These are phyloP conservation scores for Lojkania enalia DNA, from an alignment of 2,329 filamentous ascomycete species.

Conservation along the genomic window DNA sequence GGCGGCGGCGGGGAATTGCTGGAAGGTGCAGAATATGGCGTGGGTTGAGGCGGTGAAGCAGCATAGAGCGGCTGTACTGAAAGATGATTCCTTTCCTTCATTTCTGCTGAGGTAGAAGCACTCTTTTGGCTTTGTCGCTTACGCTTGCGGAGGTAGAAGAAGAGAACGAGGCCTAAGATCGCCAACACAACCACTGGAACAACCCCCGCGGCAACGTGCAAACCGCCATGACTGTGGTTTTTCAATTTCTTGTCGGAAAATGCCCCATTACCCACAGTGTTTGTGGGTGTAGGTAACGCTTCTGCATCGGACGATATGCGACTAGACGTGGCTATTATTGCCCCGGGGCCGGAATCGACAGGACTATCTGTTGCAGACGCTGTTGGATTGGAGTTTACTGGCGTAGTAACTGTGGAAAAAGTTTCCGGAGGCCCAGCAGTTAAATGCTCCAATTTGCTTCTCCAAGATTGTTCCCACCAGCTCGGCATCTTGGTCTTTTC, in stretches of 20 bases:
- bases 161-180: slow-evolving; percentile 26
- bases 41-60: slow-evolving; percentile 12
- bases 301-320: not conserved
- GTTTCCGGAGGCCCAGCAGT: too few species aligned
- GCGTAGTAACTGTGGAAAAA: too few species aligned
- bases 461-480: too few species aligned
- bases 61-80: slow-evolving; percentile 4
- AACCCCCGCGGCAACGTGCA: slow-evolving; percentile 21
- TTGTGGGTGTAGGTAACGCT: not conserved
- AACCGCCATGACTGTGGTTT: not conserved
- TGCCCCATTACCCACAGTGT: not conserved
- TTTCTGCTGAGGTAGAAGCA: slow-evolving; percentile 21
- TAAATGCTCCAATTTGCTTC: too few species aligned
- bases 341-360: too few species aligned
- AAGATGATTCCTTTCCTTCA: slow-evolving; percentile 27
- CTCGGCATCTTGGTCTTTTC: too few species aligned
- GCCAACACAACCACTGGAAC: slow-evolving; percentile 29
- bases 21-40: slow-evolving; percentile 18
- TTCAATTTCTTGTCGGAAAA: not conserved
- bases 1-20: slow-evolving; percentile 21
- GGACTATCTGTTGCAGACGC: too few species aligned
- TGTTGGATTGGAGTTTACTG: too few species aligned
- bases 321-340: too few species aligned
- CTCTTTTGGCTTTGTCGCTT: slow-evolving; percentile 24
- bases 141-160: slow-evolving; percentile 37